Conservation (phyloP, 2,329 filamentous ascomycete genomes). For the Botrytis byssoidea region DNA sequence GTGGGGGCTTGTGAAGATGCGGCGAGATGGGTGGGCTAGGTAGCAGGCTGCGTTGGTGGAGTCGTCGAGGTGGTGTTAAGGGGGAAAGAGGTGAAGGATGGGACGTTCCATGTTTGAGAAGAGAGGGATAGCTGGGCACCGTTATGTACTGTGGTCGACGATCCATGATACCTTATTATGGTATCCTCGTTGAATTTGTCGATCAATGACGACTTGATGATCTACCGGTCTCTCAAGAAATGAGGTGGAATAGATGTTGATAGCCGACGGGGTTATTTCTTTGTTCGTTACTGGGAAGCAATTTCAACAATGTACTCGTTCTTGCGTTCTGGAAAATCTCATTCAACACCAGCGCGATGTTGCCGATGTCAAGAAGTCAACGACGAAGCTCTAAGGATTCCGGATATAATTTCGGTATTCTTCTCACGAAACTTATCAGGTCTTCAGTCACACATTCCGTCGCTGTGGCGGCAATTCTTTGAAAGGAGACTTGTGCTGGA, state of each 20-base stretch:
- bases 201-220: neutral
- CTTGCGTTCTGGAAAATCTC: neutral
- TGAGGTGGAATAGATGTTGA: neutral
- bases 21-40: slow-evolving; percentile 18
- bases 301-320: neutral
- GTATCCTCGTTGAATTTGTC: neutral
- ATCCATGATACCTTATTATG: slow-evolving; percentile 4
- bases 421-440: neutral
- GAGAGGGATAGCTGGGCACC: slow-evolving; percentile 12
- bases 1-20: slow-evolving; percentile 24
- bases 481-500: neutral
- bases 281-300: neutral
- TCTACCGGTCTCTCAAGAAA: neutral
- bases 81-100: slow-evolving; percentile 16
- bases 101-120: slow-evolving; percentile 4
- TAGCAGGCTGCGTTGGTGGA: slow-evolving; percentile 17
- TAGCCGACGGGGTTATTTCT: neutral
- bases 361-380: neutral
- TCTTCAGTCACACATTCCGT: neutral
- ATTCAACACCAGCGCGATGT: neutral
- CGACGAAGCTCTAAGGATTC: neutral
- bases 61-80: slow-evolving; percentile 16
- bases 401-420: neutral
- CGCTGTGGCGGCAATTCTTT: neutral
- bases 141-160: slow-evolving; percentile 8